Conservation (phyloP, 192 early-diverging fungal species). For the Backusella tarrabulga region DNA sequence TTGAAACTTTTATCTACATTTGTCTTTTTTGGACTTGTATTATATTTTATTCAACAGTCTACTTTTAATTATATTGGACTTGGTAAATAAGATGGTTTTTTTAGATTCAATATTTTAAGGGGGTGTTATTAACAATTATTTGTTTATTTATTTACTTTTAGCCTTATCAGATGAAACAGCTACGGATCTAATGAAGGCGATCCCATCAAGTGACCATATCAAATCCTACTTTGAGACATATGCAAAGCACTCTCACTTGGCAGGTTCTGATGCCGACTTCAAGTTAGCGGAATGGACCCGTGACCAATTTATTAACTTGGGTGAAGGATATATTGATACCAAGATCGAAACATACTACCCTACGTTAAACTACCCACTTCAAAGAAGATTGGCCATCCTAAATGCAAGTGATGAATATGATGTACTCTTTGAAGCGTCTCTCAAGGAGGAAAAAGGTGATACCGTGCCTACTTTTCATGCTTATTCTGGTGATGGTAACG, state of each 20-base stretch:
- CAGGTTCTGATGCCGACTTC: constrained; percentile 44
- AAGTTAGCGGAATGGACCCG: constrained; percentile 50
- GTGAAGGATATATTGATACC: constrained; percentile 38
- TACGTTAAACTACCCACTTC: constrained; percentile 49
- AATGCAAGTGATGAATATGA: neutral
- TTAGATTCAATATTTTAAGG: neutral
- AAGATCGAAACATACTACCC: constrained; percentile 58
- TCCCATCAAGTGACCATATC: constrained; percentile 7
- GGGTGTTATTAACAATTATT: neutral
- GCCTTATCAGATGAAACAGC: constrained; percentile 1
- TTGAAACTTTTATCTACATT: neutral
- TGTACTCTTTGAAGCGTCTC: neutral
- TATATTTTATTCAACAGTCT: neutral
- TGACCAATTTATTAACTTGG: constrained; percentile 44
- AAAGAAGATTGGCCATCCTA: constrained; percentile 45
- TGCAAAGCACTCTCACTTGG: constrained; percentile 39
- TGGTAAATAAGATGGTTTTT: neutral
- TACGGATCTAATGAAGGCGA: constrained; percentile 1
- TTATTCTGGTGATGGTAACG: constrained; percentile 54
- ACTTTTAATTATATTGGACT: neutral
- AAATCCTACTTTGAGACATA: constrained; percentile 2
- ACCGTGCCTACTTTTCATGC: constrained; percentile 61
- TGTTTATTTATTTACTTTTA: neutral
- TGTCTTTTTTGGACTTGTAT: neutral
- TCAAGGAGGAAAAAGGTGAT: constrained; percentile 8